These are phyloP conservation scores for Plasmodium fragile DNA, from an alignment of 169 alveolate species.

Conservation along the genomic window DNA sequence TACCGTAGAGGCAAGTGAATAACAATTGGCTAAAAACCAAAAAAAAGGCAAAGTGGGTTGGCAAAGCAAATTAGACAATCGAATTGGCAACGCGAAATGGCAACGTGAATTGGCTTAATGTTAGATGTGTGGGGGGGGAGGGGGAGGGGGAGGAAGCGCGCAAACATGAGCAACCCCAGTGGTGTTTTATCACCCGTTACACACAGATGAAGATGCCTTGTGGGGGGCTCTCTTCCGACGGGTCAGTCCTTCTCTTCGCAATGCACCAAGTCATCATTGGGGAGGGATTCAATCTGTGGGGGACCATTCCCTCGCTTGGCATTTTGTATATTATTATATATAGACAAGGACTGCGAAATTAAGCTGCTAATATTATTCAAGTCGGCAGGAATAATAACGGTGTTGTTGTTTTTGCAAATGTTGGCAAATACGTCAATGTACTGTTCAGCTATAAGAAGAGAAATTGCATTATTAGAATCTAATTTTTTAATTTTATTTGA, in stretches of 20 bases:
- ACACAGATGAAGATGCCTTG: neutral
- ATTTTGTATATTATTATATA: constrained; percentile 78
- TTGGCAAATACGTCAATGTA: constrained; percentile 89
- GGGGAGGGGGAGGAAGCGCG: no score
- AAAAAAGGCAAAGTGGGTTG: neutral
- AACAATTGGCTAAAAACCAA: neutral
- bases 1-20: neutral
- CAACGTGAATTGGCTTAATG: neutral
- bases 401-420: constrained; percentile 87
- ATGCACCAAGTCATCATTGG: neutral
- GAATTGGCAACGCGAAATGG: neutral
- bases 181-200: neutral
- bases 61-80: neutral
- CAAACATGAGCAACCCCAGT: neutral
- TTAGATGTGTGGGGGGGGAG: neutral
- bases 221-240: neutral
- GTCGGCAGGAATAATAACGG: constrained; percentile 88
- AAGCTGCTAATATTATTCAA: constrained; percentile 83
- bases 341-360: constrained; percentile 84
- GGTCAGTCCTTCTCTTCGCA: constrained; percentile 27
- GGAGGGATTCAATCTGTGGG: neutral
- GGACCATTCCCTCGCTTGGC: neutral
- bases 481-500: constrained; percentile 81
- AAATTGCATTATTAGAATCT: constrained; percentile 86
- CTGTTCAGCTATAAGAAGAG: constrained; percentile 87